phyloP scores from a whole-genome alignment of 495 filamentous ascomycete species.

The Xylaria palmicola region DNA sequence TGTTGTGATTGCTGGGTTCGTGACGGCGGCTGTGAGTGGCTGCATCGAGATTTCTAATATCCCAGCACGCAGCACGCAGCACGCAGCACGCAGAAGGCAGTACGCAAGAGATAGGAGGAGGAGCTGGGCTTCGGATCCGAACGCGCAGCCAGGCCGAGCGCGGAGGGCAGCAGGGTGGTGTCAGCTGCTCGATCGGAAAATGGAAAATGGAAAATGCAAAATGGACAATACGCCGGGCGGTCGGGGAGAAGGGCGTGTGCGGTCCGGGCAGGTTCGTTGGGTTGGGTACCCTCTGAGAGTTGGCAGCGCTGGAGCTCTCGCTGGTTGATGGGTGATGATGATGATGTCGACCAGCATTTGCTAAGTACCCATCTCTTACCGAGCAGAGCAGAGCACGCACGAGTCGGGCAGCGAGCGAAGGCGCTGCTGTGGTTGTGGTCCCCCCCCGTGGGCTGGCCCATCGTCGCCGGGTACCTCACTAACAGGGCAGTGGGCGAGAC shows the following conservation, averaged over 20 bases:
- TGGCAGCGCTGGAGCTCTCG: too few relatives aligned
- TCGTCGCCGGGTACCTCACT: too few relatives aligned
- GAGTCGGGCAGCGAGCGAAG: constrained; percentile 2
- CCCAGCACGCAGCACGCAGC: background rate
- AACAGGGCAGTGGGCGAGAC: too few relatives aligned
- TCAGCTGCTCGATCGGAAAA: background rate
- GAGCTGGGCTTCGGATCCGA: background rate
- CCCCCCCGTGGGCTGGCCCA: too few relatives aligned
- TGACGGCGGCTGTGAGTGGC: background rate
- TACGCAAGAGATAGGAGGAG: background rate
- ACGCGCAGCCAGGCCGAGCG: background rate
- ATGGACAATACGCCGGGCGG: too few relatives aligned
- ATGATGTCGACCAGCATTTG: background rate
- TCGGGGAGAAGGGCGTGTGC: too few relatives aligned
- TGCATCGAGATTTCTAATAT: background rate
- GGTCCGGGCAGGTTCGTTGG: background rate
- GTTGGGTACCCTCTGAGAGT: background rate
- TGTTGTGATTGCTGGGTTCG: background rate
- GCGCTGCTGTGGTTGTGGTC: background rate
- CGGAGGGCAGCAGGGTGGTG: background rate
- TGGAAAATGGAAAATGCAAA: background rate
- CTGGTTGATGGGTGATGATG: background rate
- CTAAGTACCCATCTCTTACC: too few relatives aligned
- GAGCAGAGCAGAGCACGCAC: background rate
- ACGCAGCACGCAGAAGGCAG: background rate